phyloP scores from a whole-genome alignment of 176 grass and related monocot genomes.

The Triticum monococcum region DNA sequence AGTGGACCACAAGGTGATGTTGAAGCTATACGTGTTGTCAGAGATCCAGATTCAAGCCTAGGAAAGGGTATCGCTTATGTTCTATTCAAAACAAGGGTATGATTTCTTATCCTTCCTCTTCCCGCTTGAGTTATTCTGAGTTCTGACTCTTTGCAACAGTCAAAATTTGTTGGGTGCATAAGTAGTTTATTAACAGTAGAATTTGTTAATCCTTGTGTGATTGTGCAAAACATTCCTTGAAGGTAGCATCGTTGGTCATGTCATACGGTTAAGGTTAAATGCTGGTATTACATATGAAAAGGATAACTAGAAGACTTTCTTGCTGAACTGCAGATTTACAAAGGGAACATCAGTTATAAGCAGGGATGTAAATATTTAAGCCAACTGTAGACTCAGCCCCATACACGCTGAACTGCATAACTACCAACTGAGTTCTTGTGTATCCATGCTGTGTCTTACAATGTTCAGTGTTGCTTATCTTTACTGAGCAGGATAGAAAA shows the following conservation, averaged over 20 bases:
- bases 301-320: background rate
- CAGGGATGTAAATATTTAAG: background rate
- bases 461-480: background rate
- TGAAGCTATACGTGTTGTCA: constrained; percentile 87
- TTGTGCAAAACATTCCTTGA: background rate
- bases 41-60: constrained; percentile 73
- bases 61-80: constrained; percentile 96
- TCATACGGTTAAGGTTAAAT: background rate
- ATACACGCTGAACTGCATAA: background rate
- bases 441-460: background rate
- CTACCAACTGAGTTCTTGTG: background rate
- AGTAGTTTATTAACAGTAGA: background rate
- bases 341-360: background rate
- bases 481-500: background rate
- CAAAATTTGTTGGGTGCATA: background rate
- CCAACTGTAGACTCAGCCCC: background rate
- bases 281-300: background rate
- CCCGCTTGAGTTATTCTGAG: background rate
- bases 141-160: background rate
- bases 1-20: constrained; percentile 58
- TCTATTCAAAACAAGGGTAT: constrained; percentile 97
- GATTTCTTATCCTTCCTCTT: constrained; percentile 17
- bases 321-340: background rate
- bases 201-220: background rate
- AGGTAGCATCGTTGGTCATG: background rate